phyloP scores from a whole-genome alignment of 2,329 filamentous ascomycete species.

The Diaporthe eres region DNA sequence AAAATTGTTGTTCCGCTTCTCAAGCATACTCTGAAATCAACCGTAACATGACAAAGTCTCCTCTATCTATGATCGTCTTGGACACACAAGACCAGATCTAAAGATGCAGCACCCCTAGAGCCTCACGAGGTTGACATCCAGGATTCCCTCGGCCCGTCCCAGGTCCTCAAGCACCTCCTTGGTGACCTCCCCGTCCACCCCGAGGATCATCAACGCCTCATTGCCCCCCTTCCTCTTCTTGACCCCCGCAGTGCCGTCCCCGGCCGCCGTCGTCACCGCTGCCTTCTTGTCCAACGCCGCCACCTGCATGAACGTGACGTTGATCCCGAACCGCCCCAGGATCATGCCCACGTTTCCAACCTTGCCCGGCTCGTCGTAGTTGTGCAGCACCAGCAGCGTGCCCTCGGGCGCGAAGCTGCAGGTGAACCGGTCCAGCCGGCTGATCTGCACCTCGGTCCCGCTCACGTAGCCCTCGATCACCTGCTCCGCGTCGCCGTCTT shows the following conservation, averaged over 20 bases:
- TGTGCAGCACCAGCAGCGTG: constrained; percentile 82
- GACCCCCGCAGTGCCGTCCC: constrained; percentile 44
- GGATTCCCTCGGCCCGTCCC: constrained; percentile 64
- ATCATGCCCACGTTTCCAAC: constrained; percentile 83
- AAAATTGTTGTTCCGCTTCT: background rate
- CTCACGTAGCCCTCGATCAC: constrained; percentile 77
- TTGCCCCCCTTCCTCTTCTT: constrained; percentile 57
- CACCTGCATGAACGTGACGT: constrained; percentile 87
- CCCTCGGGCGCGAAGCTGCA: constrained; percentile 82
- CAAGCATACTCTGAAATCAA: background rate
- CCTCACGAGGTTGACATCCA: constrained; percentile 68
- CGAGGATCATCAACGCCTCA: constrained; percentile 87
- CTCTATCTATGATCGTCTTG: constrained; percentile 9
- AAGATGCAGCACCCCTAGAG: constrained; percentile 48
- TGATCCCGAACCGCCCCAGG: constrained; percentile 78
- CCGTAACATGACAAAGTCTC: background rate
- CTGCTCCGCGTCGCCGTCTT: constrained; percentile 52
- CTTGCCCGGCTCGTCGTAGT: constrained; percentile 86
- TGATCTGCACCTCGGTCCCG: constrained; percentile 77
- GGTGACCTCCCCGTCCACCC: constrained; percentile 76
- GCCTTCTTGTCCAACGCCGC: constrained; percentile 63
- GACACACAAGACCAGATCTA: background rate
- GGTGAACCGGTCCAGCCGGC: constrained; percentile 79
- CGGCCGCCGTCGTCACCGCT: constrained; percentile 41
- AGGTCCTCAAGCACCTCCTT: constrained; percentile 67